These are phyloP conservation scores for Pelargonium cotyledonis DNA, from an alignment of 441 rosid species.

Conservation along the genomic window DNA sequence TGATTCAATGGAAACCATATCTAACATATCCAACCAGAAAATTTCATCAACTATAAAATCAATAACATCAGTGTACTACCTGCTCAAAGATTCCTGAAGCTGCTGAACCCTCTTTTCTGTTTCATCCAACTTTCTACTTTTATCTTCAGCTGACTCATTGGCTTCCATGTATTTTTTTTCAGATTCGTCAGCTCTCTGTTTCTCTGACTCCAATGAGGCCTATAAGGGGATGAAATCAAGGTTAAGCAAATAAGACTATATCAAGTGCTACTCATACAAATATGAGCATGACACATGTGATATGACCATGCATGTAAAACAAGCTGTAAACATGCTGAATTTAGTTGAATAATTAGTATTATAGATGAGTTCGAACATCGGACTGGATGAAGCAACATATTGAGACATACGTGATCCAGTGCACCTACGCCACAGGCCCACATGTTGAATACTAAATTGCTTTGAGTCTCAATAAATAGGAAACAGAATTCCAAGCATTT, in stretches of 20 bases:
- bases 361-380: no score
- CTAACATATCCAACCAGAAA: background rate
- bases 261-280: constrained; percentile 4
- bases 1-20: constrained; percentile 3
- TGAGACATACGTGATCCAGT: no score
- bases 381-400: no score
- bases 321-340: background rate
- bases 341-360: no score
- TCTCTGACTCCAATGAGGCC: constrained; percentile 62
- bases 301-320: constrained; percentile 4
- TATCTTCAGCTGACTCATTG: constrained; percentile 50
- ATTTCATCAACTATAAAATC: background rate
- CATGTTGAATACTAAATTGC: background rate
- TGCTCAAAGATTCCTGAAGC: constrained; percentile 74
- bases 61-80: constrained; percentile 35
- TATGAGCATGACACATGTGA: background rate
- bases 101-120: constrained; percentile 67
- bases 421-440: no score
- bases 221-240: constrained; percentile 21
- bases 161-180: constrained; percentile 55
- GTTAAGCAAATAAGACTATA: constrained; percentile 8
- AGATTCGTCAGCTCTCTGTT: constrained; percentile 58
- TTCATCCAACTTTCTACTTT: constrained; percentile 56
- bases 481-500: background rate
- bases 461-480: background rate